Base-by-base conservation (phyloP, 2,329 filamentous ascomycete genomes). In the Exserohilum turcica region DNA sequence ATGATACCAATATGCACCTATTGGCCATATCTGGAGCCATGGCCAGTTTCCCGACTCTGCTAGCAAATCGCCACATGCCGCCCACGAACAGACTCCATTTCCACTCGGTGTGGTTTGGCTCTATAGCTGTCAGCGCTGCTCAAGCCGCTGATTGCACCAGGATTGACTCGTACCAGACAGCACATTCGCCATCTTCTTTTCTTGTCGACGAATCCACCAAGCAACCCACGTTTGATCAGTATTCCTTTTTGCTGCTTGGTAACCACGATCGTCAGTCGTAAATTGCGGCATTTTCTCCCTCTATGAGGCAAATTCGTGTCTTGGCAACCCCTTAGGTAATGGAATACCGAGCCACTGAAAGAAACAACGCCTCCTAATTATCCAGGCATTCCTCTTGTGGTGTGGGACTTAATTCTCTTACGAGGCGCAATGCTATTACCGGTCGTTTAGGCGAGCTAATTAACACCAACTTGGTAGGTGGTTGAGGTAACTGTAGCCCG, bases 201-300 rank as follows among this genome's bases (percentile, higher is more conserved):
- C 31, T 33, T 33, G 12, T 33, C 13, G 12, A 33, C 15, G 2
- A 6, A n/a, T n/a, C 12, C 13, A 33, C 15, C 5, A 6, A n/a
- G 31, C 13, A 16, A 35, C 2, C n/a, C 4, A 24, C 21, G 21
- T 4, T 7, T 7, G 7, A 35, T 15, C n/a, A 10, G 32, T 8
- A 7, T 35, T 35, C 16, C 16, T n/a, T 16, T 2, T 6, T n/a
- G 33, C 16, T n/a, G 33, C 33, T 9, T 15, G 33, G 16, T 3
- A 4, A 29, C 7, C n/a, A 19, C 6, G n/a, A 29, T 16, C 10
- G 5, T 15, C 10, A 12, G 12, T 18, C 15, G 24, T 42, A 24
- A 7, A 15, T 27, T 44, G 42, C 29, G 42, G 42, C 42, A 44
- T 44, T 44, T 44, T 44, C 31, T n/a, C 42, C 29, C 19, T 15